These are phyloP conservation scores for Peronospora destructor DNA, from an alignment of 352 stramenopile genomes.

Conservation along the genomic window DNA sequence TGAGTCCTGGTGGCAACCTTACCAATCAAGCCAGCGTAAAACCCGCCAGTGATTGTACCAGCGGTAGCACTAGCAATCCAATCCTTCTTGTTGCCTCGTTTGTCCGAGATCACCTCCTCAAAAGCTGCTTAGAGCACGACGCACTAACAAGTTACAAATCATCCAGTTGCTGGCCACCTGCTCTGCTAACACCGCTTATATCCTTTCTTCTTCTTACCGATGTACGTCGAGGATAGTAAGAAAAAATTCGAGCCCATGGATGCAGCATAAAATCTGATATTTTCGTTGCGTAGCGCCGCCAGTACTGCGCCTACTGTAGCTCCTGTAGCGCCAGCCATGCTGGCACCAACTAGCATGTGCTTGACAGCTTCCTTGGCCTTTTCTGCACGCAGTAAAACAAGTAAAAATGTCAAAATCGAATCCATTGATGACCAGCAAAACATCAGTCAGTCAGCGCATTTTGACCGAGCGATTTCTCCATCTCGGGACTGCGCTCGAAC, in stretches of 20 bases:
- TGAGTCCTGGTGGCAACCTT: constrained; percentile 7
- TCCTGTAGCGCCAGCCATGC: constrained; percentile 43
- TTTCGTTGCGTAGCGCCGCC: constrained; percentile 66
- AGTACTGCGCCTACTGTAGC: constrained; percentile 52
- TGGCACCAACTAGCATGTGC: constrained; percentile 61
- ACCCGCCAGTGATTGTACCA: constrained; percentile 59
- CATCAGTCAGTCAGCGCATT: neutral
- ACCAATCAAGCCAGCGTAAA: constrained; percentile 68
- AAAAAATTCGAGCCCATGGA: constrained; percentile 86
- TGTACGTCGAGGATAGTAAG: constrained; percentile 78
- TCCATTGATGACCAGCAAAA: neutral
- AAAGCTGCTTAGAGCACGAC: constrained; percentile 33
- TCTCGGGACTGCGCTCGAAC: constrained; percentile 27
- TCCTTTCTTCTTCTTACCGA: constrained; percentile 31
- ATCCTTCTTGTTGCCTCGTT: constrained; percentile 50
- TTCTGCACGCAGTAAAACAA: constrained; percentile 19
- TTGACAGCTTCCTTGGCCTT: constrained; percentile 63
- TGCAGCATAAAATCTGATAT: constrained; percentile 70
- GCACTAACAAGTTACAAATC: neutral
- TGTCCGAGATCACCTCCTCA: constrained; percentile 71
- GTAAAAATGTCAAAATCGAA: neutral
- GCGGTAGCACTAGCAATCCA: constrained; percentile 47
- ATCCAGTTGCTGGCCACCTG: neutral
- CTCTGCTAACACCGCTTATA: neutral
- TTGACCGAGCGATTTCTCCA: constrained; percentile 24